Evolutionary conservation across 495 filamentous ascomycete species (phyloP).

Genomic region (Trichoderma asperelloides): DNA sequence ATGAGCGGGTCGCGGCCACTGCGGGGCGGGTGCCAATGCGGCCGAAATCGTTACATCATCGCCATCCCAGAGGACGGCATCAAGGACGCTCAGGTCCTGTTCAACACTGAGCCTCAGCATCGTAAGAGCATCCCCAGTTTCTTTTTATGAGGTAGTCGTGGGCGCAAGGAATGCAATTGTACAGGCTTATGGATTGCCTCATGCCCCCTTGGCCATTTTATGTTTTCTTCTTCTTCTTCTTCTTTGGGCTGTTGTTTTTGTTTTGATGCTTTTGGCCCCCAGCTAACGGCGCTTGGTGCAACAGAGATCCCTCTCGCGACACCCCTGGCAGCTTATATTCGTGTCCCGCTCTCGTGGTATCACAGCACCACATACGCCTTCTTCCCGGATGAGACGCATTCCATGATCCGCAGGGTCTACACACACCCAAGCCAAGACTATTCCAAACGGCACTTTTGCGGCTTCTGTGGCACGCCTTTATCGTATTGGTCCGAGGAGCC

Average conservation of each 20-base stretch:
- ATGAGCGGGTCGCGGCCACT: conserved; percentile 47
- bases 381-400: conserved; percentile 68
- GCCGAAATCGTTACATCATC: conserved; percentile 73
- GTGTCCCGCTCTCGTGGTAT: conserved; percentile 70
- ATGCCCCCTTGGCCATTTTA: not conserved
- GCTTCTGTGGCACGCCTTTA: conserved; percentile 78
- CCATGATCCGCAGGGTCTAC: conserved; percentile 63
- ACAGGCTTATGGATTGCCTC: not conserved
- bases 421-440: conserved; percentile 48
- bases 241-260: not conserved
- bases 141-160: no score
- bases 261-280: not conserved
- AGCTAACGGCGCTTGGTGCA: not conserved
- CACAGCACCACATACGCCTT: conserved; percentile 60
- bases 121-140: conserved; percentile 39
- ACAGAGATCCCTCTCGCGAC: conserved; percentile 56
- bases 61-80: conserved; percentile 48
- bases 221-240: not conserved
- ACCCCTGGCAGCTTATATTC: conserved; percentile 69
- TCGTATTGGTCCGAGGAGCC: conserved; percentile 72
- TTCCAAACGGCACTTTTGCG: conserved; percentile 72
- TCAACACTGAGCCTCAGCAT: conserved; percentile 54
- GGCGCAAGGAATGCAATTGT: not conserved
- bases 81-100: conserved; percentile 55
- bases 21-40: conserved; percentile 72